Conservation (phyloP, 2,329 filamentous ascomycete genomes). For the Cladorrhinum sp. region DNA sequence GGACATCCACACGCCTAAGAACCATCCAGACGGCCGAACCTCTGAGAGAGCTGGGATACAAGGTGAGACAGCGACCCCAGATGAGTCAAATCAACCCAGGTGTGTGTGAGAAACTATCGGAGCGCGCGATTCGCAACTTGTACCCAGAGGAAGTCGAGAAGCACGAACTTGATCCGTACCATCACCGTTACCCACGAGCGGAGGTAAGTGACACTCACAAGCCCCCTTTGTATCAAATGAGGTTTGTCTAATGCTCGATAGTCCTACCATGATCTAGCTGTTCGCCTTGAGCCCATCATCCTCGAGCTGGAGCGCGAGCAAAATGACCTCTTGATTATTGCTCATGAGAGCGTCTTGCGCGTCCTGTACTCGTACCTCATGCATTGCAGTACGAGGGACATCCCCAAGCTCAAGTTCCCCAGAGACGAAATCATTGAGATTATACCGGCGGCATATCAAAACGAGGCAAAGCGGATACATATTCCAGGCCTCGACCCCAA, state of each 20-base stretch:
- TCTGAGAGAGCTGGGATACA: slow-evolving; percentile 75
- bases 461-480: slow-evolving; percentile 85
- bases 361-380: slow-evolving; percentile 97
- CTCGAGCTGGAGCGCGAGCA: slow-evolving; percentile 95
- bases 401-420: slow-evolving; percentile 88
- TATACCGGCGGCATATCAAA: slow-evolving; percentile 95
- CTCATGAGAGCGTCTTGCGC: slow-evolving; percentile 94
- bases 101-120: slow-evolving; percentile 90
- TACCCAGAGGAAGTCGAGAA: slow-evolving; percentile 91
- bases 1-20: slow-evolving; percentile 88
- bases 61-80: slow-evolving; percentile 86
- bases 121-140: slow-evolving; percentile 71
- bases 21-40: slow-evolving; percentile 87
- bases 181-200: slow-evolving; percentile 91
- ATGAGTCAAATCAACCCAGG: slow-evolving; percentile 98
- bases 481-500: slow-evolving; percentile 67
- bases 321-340: slow-evolving; percentile 96
- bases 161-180: slow-evolving; percentile 92
- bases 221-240: neutral
- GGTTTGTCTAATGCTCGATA: slow-evolving; percentile 36
- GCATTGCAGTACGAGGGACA: slow-evolving; percentile 95
- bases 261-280: slow-evolving; percentile 98
- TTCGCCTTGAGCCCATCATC: slow-evolving; percentile 95
- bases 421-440: slow-evolving; percentile 98
- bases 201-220: slow-evolving; percentile 59